Base-by-base conservation (phyloP, 176 grass and related monocot species). In the Elymus sibiricus region DNA sequence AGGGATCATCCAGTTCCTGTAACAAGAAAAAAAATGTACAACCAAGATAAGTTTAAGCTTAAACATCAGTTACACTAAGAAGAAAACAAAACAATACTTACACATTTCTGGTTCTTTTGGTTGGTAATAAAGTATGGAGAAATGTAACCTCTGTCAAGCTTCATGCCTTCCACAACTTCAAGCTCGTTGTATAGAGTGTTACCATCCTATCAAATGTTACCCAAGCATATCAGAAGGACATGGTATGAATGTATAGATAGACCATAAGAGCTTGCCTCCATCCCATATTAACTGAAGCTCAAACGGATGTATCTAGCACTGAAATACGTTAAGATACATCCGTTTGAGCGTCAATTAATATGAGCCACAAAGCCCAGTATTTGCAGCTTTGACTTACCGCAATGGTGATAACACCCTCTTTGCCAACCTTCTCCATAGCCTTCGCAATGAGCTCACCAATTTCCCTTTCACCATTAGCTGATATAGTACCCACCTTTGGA, bases 401-500 rank as follows among this genome's bases (percentile, higher is more conserved):
- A 81, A 94, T 92, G 59, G 95, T 97, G 81, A 94, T 97, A 24
- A 94, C 95, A 62, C 95, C 95, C 84, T 97, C 95, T 86, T 94
- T 97, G 26, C 95, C 95, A 70, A 97, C 95, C 88, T 97, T 97
- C 87, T 93, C 95, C 90, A 97, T 94, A 87, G 95, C 95, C 55
- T 97, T 94, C 51, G 95, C 95, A 88, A 97, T 97, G 58, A 97
- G 88, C 76, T 97, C 95, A 67, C 95, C 95, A 38, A 97, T 97
- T 84, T 97, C 95, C 88, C 90, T 94, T 77, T 97, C 92, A 63
- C 95, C 95, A 82, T 97, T 94, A 65, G 90, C 78, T 11, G 95
- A 97, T 91, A 97, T 94, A 40, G 95, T 97, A 40, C 90, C 95
- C 47, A 97, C 95, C 95, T 97, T 89, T 77, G 70, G 89, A 79